Conservation (phyloP, 306 rosid species). For the Parietaria judaica region DNA sequence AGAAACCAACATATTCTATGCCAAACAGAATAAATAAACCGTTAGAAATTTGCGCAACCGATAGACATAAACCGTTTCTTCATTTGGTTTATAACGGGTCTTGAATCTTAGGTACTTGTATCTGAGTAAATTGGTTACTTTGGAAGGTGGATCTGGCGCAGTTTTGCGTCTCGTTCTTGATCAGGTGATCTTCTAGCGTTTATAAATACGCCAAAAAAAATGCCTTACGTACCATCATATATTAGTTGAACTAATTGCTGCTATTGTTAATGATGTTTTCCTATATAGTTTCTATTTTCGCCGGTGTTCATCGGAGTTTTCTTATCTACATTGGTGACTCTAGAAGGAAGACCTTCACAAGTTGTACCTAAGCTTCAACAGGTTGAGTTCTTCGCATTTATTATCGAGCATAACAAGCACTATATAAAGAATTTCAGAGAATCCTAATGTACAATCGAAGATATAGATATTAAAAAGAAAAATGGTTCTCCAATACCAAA, state of each 20-base stretch:
- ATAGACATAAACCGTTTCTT: no score
- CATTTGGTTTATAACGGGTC: constrained; percentile 7
- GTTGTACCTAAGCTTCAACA: constrained; percentile 83
- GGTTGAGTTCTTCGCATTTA: constrained; percentile 34
- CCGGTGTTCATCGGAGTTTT: constrained; percentile 74
- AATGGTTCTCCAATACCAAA: no score
- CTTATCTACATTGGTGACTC: constrained; percentile 63
- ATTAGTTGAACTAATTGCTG: constrained; percentile 5
- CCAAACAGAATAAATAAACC: no score
- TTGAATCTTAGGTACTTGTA: constrained; percentile 61
- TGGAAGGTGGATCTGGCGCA: constrained; percentile 86
- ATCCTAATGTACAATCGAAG: background rate
- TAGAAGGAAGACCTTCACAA: constrained; percentile 71
- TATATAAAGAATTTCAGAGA: background rate
- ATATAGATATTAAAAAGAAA: no score
- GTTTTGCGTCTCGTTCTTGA: constrained; percentile 74
- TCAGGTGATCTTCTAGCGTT: constrained; percentile 49
- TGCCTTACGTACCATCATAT: background rate
- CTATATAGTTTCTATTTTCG: constrained; percentile 71
- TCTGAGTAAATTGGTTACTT: constrained; percentile 66
- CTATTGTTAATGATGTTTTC: constrained; percentile 16
- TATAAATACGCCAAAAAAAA: background rate
- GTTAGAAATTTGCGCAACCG: no score
- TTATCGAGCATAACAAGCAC: constrained; percentile 13
- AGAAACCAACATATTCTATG: no score